Percentiles rank a stretch among this genome's conserved stretches.
These are phyloP conservation scores for Metschnikowia dekortorum DNA, from an alignment of 805 yeast genomes.

Conservation along the genomic window DNA sequence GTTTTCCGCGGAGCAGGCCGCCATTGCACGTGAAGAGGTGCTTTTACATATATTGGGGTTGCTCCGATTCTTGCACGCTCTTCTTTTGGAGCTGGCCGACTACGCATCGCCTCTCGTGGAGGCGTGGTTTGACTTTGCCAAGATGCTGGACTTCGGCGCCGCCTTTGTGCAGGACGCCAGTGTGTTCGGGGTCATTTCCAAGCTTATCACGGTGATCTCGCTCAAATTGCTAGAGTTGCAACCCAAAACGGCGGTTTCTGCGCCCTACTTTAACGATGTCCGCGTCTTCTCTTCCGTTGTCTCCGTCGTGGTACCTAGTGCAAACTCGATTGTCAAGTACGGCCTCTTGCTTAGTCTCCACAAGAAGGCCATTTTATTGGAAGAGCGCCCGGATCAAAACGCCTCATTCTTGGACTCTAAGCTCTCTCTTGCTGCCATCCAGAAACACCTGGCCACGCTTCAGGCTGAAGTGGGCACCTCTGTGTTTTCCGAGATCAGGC, in stretches of 20 bases:
- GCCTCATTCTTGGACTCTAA: slow-evolving; percentile 12
- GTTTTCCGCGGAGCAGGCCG: neutral
- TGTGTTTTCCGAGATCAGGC: slow-evolving; percentile 40
- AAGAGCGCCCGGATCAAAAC: slow-evolving; percentile 27
- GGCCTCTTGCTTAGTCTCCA: slow-evolving; percentile 64
- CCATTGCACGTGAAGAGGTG: slow-evolving; percentile 23
- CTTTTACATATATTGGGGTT: slow-evolving; percentile 30
- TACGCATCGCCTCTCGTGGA: slow-evolving; percentile 25
- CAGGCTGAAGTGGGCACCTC: slow-evolving; percentile 2
- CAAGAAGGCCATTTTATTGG: slow-evolving; percentile 45
- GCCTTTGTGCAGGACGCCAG: slow-evolving; percentile 19
- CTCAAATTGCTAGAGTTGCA: slow-evolving; percentile 51
- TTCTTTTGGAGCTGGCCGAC: slow-evolving; percentile 35
- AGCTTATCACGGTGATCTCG: slow-evolving; percentile 46
- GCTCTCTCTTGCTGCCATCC: slow-evolving; percentile 13
- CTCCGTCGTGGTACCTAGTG: slow-evolving; percentile 24
- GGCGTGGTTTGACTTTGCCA: slow-evolving; percentile 56
- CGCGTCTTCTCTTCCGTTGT: slow-evolving; percentile 22
- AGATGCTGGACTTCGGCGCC: slow-evolving; percentile 24
- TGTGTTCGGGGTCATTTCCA: slow-evolving; percentile 34
- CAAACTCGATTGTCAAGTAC: slow-evolving; percentile 52
- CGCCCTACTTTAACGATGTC: slow-evolving; percentile 31
- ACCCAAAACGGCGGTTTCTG: slow-evolving; percentile 33
- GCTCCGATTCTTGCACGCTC: slow-evolving; percentile 36
- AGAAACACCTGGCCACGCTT: slow-evolving; percentile 4